phyloP scores from a whole-genome alignment of 139 green algal genomes.

The Chlorella sp. region DNA sequence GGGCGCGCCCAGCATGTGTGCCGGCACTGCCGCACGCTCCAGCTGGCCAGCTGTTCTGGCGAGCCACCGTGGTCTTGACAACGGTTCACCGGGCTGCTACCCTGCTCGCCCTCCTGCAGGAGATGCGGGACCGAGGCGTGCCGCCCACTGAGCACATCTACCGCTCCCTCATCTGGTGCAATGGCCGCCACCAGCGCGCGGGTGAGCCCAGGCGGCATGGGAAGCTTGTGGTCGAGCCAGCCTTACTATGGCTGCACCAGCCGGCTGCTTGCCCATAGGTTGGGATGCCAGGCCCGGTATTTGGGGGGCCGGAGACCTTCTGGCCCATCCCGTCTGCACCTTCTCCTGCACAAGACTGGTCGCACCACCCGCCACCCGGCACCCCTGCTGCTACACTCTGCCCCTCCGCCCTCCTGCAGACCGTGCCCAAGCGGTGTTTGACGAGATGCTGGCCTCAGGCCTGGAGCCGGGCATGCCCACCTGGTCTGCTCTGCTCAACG shows the following conservation, averaged over 20 bases:
- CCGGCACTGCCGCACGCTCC: no score
- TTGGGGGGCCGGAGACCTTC: not conserved
- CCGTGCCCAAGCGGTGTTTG: conserved; percentile 18
- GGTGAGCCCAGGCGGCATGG: not conserved
- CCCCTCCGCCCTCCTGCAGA: not conserved
- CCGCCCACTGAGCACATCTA: conserved; percentile 28
- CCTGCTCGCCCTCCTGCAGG: not conserved
- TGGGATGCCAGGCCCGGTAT: no score
- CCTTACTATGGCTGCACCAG: no score
- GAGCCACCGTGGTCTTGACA: no score
- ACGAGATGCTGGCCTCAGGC: conserved; percentile 22
- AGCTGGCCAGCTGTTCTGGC: no score
- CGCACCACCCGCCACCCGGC: not conserved
- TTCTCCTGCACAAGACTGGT: no score
- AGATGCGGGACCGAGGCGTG: conserved; percentile 20
- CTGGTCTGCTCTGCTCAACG: conserved; percentile 39
- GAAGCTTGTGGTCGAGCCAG: not conserved
- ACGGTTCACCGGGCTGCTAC: no score
- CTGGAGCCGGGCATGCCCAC: conserved; percentile 11
- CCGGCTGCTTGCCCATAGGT: not conserved
- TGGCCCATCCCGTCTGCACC: not conserved
- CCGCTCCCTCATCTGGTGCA: conserved; percentile 28
- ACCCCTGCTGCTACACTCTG: no score
- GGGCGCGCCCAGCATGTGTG: no score
- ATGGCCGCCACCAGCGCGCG: conserved; percentile 6